These are phyloP conservation scores for Cardamine chenopodiifolia DNA, from an alignment of 345 rosid species.

Conservation along the genomic window DNA sequence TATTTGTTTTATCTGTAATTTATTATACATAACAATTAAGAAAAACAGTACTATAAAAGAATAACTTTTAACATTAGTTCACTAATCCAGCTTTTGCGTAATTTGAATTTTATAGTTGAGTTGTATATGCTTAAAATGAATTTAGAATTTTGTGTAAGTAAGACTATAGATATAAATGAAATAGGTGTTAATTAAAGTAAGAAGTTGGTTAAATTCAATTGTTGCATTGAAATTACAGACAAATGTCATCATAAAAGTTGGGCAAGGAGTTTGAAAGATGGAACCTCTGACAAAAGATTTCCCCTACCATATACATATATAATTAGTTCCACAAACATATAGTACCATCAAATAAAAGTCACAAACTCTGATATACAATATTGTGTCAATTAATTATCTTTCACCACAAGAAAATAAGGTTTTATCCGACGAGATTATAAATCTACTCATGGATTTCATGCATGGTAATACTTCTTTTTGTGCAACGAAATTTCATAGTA, in stretches of 20 bases:
- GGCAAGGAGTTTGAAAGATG: conserved; percentile 32
- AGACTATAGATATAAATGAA: neutral
- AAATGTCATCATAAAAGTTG: conserved; percentile 34
- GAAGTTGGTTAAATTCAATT: conserved; percentile 28
- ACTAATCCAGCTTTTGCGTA: conserved; percentile 1
- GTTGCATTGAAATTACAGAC: conserved; percentile 35
- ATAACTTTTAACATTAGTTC: neutral
- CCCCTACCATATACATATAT: neutral
- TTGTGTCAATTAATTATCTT: no score
- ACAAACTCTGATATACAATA: no score
- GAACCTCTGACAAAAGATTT: conserved; percentile 13
- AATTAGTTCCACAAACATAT: no score
- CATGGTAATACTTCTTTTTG: no score
- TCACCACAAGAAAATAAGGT: no score
- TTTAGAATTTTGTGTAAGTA: neutral
- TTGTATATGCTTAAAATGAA: conserved; percentile 5
- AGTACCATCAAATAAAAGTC: no score
- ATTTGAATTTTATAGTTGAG: neutral
- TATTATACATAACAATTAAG: neutral
- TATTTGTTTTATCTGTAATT: neutral
- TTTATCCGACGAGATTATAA: no score
- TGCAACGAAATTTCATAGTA: neutral
- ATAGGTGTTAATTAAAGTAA: neutral
- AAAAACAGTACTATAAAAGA: neutral
- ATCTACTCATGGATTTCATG: no score